Evolutionary conservation across 495 filamentous ascomycete species (phyloP).

Genomic region (Usnea hakonensis): DNA sequence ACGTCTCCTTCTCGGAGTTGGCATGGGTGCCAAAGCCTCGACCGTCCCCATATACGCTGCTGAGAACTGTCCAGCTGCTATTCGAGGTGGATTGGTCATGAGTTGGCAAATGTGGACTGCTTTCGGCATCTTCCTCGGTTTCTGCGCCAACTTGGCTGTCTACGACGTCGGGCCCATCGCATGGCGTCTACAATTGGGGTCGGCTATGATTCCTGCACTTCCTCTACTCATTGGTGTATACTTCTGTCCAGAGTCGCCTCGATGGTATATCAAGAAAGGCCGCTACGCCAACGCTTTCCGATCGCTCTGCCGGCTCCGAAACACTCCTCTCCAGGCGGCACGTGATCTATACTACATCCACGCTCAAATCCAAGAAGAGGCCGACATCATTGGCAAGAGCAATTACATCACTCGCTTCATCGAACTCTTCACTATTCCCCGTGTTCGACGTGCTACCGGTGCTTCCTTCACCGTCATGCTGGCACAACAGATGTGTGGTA

Average conservation of each 20-base stretch:
- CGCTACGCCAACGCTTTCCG: constrained; percentile 47
- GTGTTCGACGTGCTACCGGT: constrained; percentile 57
- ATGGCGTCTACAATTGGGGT: constrained; percentile 58
- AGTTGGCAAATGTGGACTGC: constrained; percentile 53
- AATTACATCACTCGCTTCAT: constrained; percentile 51
- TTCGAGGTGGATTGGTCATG: constrained; percentile 59
- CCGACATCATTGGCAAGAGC: constrained; percentile 36
- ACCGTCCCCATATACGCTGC: constrained; percentile 58
- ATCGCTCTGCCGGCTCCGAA: constrained; percentile 55
- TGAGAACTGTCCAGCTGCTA: constrained; percentile 51
- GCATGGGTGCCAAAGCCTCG: constrained; percentile 58
- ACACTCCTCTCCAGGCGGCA: constrained; percentile 52
- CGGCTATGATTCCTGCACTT: constrained; percentile 63
- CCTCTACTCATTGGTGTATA: constrained; percentile 55
- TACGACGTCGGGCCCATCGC: constrained; percentile 46
- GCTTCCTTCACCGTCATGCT: constrained; percentile 63
- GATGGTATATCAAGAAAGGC: constrained; percentile 59
- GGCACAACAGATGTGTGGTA: constrained; percentile 54
- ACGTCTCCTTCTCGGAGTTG: constrained; percentile 54
- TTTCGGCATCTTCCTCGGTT: constrained; percentile 57
- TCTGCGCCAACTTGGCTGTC: constrained; percentile 53
- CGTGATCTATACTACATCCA: constrained; percentile 62
- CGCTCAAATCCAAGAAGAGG: constrained; percentile 50
- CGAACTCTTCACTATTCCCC: constrained; percentile 62
- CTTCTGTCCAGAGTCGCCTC: constrained; percentile 62